A percentile compares a stretch with the other conserved stretches of the same genome.
Evolutionary conservation across 768 basidiomycete genomes (phyloP).

Genomic region (Termitomyces sp.): DNA sequence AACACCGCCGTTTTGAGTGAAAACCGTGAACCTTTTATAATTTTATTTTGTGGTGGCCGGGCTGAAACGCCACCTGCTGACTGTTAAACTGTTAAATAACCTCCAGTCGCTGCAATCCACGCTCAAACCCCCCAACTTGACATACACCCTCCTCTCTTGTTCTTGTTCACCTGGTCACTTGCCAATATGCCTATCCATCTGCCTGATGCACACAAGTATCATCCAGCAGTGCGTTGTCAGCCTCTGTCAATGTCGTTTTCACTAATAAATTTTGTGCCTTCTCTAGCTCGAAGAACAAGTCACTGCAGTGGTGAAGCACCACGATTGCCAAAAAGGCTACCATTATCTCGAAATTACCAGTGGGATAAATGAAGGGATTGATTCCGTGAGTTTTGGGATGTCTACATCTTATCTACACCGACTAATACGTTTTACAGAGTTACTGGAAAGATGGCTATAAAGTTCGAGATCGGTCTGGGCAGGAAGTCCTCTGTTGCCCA

Average conservation of each 20-base stretch:
- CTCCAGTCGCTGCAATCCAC: neutral
- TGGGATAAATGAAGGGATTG: slow-evolving; percentile 9
- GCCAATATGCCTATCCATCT: slow-evolving; percentile 11
- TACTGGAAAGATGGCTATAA: slow-evolving; percentile 14
- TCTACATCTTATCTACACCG: neutral
- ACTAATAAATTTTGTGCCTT: neutral
- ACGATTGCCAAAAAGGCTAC: slow-evolving; percentile 5
- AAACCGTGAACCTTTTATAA: neutral
- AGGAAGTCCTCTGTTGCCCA: slow-evolving; percentile 7
- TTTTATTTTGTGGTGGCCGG: slow-evolving; percentile 4
- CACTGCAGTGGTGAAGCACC: slow-evolving; percentile 6
- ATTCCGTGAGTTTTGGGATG: slow-evolving; percentile 4
- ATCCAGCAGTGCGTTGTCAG: slow-evolving; percentile 6
- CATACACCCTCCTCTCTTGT: neutral
- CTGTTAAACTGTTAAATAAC: neutral
- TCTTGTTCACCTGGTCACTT: neutral
- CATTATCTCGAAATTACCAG: slow-evolving; percentile 12
- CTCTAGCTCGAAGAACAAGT: slow-evolving; percentile 9
- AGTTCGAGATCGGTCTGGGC: slow-evolving; percentile 4
- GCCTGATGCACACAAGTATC: slow-evolving; percentile 11
- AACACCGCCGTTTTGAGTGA: neutral
- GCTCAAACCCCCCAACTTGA: neutral
- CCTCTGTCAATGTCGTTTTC: neutral
- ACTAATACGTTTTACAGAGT: neutral
- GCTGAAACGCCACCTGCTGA: slow-evolving; percentile 3